Evolutionary conservation across 805 yeast species (phyloP).

Genomic region (Saccharomycopsis selenospora): DNA sequence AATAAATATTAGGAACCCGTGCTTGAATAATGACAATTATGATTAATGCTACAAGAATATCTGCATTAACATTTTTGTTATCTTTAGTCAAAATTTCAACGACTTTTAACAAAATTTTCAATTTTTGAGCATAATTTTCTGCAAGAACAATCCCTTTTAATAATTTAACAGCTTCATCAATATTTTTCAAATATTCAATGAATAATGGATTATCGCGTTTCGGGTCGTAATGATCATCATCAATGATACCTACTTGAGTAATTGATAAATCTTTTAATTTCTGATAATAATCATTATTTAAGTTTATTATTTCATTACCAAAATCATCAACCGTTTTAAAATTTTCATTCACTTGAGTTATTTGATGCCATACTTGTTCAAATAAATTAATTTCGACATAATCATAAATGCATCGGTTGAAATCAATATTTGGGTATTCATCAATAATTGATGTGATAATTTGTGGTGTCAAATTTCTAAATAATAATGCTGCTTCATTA

Average conservation of each 20-base stretch:
- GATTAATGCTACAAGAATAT: constrained; percentile 64
- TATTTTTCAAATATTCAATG: constrained; percentile 32
- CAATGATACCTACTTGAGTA: constrained; percentile 38
- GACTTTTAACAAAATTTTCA: constrained; percentile 43
- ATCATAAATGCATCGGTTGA: constrained; percentile 50
- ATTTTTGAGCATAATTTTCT: constrained; percentile 42
- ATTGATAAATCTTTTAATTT: constrained; percentile 31
- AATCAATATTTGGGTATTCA: constrained; percentile 35
- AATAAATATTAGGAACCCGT: constrained; percentile 47
- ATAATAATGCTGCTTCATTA: constrained; percentile 26
- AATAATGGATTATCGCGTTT: constrained; percentile 24
- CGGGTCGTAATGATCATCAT: constrained; percentile 26
- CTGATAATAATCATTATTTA: constrained; percentile 23
- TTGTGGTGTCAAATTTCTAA: constrained; percentile 25
- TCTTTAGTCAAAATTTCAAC: constrained; percentile 41
- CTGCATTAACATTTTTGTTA: constrained; percentile 58
- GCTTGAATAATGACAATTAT: constrained; percentile 65
- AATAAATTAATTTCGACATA: constrained; percentile 67
- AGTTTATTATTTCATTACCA: no score
- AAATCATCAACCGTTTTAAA: no score
- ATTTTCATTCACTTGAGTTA: constrained; percentile 27
- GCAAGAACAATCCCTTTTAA: constrained; percentile 42
- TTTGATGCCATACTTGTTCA: constrained; percentile 55
- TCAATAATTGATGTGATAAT: constrained; percentile 25
- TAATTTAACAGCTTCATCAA: constrained; percentile 44